Conservation (phyloP, 208 protist species). For the Trypanosoma theileri region DNA sequence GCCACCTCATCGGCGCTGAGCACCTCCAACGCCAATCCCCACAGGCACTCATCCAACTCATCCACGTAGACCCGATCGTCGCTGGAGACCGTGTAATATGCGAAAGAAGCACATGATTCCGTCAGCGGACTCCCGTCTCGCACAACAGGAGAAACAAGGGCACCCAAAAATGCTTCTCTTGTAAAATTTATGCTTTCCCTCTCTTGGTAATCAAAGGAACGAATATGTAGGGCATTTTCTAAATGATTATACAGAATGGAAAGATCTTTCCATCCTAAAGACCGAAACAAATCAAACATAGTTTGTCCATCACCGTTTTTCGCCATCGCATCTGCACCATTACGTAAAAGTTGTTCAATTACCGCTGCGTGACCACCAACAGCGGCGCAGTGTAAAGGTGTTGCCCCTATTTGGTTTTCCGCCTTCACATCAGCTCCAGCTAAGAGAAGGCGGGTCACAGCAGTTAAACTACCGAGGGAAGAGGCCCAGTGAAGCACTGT, state of each 20-base stretch:
- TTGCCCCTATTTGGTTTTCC: slow-evolving; percentile 44
- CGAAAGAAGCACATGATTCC: neutral
- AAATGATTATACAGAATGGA: slow-evolving; percentile 11
- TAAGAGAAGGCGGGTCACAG: slow-evolving; percentile 38
- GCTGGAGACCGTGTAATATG: no score
- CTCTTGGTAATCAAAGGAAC: neutral
- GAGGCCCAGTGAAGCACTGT: slow-evolving; percentile 75
- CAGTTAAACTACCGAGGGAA: slow-evolving; percentile 38
- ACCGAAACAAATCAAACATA: slow-evolving; percentile 39
- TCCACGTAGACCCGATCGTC: neutral
- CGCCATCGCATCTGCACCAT: slow-evolving; percentile 41
- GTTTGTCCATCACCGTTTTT: slow-evolving; percentile 29
- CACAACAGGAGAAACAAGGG: no score
- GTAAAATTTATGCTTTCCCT: neutral
- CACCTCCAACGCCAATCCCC: neutral
- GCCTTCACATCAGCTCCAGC: slow-evolving; percentile 38
- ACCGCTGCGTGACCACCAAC: slow-evolving; percentile 36
- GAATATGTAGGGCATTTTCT: slow-evolving; percentile 6
- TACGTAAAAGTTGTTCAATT: slow-evolving; percentile 39
- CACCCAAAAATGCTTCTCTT: slow-evolving; percentile 1
- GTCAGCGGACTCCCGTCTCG: no score
- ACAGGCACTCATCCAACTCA: neutral
- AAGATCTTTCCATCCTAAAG: neutral
- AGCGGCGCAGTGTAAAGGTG: slow-evolving; percentile 62
- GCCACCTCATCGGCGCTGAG: neutral